Conservation (phyloP, 495 filamentous ascomycete genomes). For the Annulohypoxylon bovei region DNA sequence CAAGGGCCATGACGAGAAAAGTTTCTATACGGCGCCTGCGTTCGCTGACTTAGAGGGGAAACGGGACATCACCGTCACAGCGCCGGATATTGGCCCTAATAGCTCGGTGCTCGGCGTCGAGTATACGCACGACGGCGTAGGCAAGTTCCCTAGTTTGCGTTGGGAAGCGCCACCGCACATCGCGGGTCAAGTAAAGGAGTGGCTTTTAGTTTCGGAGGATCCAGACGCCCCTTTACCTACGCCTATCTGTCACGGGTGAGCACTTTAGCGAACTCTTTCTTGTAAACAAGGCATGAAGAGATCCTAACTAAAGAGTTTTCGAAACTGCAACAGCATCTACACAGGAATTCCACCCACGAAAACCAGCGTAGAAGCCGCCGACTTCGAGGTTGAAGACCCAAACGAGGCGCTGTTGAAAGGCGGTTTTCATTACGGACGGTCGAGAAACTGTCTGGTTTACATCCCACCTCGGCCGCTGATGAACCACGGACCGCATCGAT, state of each 20-base stretch:
- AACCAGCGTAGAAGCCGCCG: constrained; percentile 50
- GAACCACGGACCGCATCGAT: constrained; percentile 61
- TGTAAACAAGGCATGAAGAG: not conserved
- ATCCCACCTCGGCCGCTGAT: constrained; percentile 54
- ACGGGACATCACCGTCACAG: constrained; percentile 56
- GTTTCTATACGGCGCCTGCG: constrained; percentile 57
- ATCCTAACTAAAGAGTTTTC: not conserved
- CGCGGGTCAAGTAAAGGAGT: constrained; percentile 54
- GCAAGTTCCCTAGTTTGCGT: constrained; percentile 55
- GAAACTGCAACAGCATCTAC: constrained; percentile 48
- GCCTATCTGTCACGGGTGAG: constrained; percentile 57
- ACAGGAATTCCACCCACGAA: constrained; percentile 53
- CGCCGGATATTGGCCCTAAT: constrained; percentile 56
- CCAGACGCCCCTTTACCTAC: constrained; percentile 60
- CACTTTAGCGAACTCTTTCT: not conserved
- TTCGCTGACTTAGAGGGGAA: constrained; percentile 51
- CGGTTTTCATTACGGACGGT: constrained; percentile 60
- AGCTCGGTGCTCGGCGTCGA: constrained; percentile 52
- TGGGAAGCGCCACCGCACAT: constrained; percentile 50
- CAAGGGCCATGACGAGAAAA: constrained; percentile 57
- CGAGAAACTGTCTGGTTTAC: constrained; percentile 51
- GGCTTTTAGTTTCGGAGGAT: constrained; percentile 61
- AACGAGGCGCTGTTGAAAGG: constrained; percentile 48
- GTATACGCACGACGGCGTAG: constrained; percentile 55
- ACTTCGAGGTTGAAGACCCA: constrained; percentile 50